Conservation (phyloP, 2,329 filamentous ascomycete genomes). For the Pleomassaria siparia region DNA sequence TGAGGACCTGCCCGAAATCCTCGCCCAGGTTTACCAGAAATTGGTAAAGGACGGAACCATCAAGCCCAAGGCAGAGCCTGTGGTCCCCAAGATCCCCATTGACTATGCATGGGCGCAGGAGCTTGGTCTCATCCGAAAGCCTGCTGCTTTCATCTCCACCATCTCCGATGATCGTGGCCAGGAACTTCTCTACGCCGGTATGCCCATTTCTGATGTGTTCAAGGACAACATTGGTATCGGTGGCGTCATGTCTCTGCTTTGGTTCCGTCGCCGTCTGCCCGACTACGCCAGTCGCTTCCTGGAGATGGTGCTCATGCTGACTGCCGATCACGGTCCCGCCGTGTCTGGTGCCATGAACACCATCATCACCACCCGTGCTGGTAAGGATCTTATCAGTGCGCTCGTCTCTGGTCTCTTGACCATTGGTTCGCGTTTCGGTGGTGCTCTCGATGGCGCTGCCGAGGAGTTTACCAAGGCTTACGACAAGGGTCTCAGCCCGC, state of each 20-base stretch:
- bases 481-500: conserved; percentile 95
- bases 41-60: conserved; percentile 84
- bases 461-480: conserved; percentile 98
- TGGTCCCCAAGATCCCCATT: conserved; percentile 97
- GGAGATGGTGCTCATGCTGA: conserved; percentile 99
- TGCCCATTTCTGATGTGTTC: conserved; percentile 99
- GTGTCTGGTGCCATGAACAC: conserved; percentile 99
- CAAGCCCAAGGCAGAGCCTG: conserved; percentile 81
- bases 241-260: conserved; percentile 99
- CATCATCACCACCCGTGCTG: conserved; percentile 98
- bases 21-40: conserved; percentile 83
- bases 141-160: conserved; percentile 98
- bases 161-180: conserved; percentile 99
- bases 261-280: conserved; percentile 98
- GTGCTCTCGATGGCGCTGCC: conserved; percentile 94
- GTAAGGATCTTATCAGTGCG: conserved; percentile 96
- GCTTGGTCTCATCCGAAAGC: conserved; percentile 98
- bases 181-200: conserved; percentile 96
- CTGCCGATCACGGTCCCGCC: conserved; percentile 96
- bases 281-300: conserved; percentile 97
- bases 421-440: conserved; percentile 97
- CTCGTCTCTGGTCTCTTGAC: conserved; percentile 96
- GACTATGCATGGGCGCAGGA: conserved; percentile 99
- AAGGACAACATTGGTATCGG: conserved; percentile 98
- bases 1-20: conserved; percentile 81